A percentile compares a stretch with the other conserved stretches of the same genome.
These are phyloP conservation scores for Paraconiothyrium brasiliense DNA, from an alignment of 2,329 filamentous ascomycete species.

Conservation along the genomic window DNA sequence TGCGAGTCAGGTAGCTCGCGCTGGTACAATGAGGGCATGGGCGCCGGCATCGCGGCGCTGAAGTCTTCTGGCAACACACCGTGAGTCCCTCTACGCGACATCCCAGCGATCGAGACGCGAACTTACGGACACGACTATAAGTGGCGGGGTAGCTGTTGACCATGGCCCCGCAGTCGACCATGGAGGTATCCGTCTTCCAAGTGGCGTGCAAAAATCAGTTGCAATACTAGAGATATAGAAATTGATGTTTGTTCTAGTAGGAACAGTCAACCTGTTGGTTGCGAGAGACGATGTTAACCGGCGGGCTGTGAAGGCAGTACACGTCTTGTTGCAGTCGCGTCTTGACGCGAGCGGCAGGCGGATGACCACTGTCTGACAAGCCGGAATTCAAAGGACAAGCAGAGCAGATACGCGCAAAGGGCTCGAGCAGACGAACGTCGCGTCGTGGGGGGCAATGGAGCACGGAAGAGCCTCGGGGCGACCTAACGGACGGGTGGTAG, in stretches of 20 bases:
- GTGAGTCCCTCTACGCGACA: constrained; percentile 28
- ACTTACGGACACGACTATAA: constrained; percentile 29
- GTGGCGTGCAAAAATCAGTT: constrained; percentile 13
- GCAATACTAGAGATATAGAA: constrained; percentile 2
- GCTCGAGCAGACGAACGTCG: constrained; percentile 14
- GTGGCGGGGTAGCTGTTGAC: constrained; percentile 25
- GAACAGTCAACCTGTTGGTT: constrained; percentile 20
- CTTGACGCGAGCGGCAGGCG: constrained; percentile 31
- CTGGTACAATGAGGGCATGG: constrained; percentile 22
- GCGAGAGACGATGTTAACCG: constrained; percentile 22
- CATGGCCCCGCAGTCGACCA: constrained; percentile 21
- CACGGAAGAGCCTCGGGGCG: constrained; percentile 12
- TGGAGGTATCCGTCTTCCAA: constrained; percentile 16
- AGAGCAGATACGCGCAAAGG: constrained; percentile 9
- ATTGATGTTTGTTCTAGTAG: background rate
- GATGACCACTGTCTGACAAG: constrained; percentile 1
- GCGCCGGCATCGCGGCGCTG: constrained; percentile 23
- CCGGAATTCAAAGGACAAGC: background rate
- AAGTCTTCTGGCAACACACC: constrained; percentile 31
- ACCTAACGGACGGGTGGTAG: constrained; percentile 7
- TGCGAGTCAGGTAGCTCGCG: constrained; percentile 40
- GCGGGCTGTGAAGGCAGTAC: constrained; percentile 18
- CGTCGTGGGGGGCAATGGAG: constrained; percentile 13
- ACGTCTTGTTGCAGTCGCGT: constrained; percentile 28
- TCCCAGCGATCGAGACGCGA: constrained; percentile 31